Evolutionary conservation across 441 rosid genomes (phyloP).

Genomic region (Populus hybrid): DNA sequence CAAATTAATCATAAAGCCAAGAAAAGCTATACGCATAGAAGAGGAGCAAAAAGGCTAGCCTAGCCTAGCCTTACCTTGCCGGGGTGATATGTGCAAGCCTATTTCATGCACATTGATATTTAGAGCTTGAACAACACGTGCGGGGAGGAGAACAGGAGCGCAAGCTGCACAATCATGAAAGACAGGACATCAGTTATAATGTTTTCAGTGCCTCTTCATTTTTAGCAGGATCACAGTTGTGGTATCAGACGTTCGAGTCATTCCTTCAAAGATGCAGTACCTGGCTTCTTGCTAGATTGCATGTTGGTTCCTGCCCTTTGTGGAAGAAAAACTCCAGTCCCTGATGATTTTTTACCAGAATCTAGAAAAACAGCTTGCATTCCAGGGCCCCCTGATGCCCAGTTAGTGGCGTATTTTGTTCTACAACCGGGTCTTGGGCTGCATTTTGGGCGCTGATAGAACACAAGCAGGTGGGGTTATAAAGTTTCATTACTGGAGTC

Average conservation of each 20-base stretch:
- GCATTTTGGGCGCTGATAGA: conserved; percentile 20
- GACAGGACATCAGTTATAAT: neutral
- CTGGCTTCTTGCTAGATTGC: conserved; percentile 47
- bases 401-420: conserved; percentile 26
- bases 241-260: neutral
- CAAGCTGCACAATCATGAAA: conserved; percentile 48
- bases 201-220: neutral
- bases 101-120: conserved; percentile 65
- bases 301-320: conserved; percentile 31
- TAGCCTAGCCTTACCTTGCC: conserved; percentile 36
- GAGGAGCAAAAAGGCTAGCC: neutral
- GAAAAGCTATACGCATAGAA: no score
- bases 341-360: conserved; percentile 54
- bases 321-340: conserved; percentile 94
- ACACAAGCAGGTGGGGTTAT: neutral
- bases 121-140: conserved; percentile 81
- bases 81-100: conserved; percentile 59
- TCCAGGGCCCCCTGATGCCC: conserved; percentile 53
- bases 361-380: conserved; percentile 85
- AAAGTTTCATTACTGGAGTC: neutral
- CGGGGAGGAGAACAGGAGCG: conserved; percentile 81
- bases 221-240: neutral
- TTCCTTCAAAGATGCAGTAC: conserved; percentile 24
- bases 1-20: neutral
- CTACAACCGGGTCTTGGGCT: conserved; percentile 25